These are phyloP conservation scores for Cicer cuneatum DNA, from an alignment of 306 rosid species.

Conservation along the genomic window DNA sequence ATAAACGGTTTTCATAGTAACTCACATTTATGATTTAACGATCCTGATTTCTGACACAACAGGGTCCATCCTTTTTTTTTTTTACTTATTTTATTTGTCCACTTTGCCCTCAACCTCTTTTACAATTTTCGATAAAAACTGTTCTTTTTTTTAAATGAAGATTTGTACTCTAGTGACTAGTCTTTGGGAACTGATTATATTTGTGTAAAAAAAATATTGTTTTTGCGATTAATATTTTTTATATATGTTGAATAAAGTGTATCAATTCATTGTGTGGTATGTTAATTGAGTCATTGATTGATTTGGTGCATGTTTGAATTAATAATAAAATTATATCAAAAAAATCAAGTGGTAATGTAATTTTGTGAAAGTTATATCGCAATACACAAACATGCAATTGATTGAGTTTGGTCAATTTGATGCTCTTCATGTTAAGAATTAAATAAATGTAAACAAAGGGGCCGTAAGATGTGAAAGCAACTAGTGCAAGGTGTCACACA, in stretches of 20 bases:
- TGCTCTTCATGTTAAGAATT: not conserved
- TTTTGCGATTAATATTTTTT: not conserved
- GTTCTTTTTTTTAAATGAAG: not conserved
- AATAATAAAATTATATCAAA: no score
- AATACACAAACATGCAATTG: no score
- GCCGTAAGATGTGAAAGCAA: not conserved
- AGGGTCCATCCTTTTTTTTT: slow-evolving; percentile 28
- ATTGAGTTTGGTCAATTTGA: not conserved
- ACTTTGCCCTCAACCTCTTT: slow-evolving; percentile 26
- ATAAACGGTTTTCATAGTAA: slow-evolving; percentile 37
- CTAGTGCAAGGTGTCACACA: slow-evolving; percentile 15
- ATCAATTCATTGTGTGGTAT: not conserved
- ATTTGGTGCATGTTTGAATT: not conserved
- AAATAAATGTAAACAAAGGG: slow-evolving; percentile 18
- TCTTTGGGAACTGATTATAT: not conserved
- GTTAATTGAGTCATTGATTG: no score
- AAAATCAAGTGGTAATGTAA: no score
- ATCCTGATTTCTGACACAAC: slow-evolving; percentile 42
- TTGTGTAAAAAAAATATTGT: not conserved
- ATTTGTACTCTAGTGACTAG: not conserved
- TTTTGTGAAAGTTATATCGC: no score
- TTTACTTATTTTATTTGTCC: not conserved
- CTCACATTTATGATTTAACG: slow-evolving; percentile 45
- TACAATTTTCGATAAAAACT: not conserved
- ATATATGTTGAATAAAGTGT: not conserved